Base-by-base conservation (phyloP, 768 basidiomycete genomes). In the button mushroom (Agaricus bisporus) region DNA sequence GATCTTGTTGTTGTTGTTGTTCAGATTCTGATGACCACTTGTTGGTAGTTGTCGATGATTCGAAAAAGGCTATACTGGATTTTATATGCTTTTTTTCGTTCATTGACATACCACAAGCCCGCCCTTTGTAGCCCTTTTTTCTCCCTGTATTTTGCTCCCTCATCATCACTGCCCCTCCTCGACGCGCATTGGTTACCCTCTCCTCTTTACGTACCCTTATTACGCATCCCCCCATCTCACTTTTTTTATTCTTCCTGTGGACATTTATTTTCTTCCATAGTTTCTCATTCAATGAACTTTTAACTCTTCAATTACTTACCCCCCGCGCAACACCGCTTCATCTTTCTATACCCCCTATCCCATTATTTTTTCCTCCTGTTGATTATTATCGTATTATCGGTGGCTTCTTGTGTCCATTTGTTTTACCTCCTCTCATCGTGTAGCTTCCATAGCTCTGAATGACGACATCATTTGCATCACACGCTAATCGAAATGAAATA, bases 91-190 rank as follows among this genome's bases (percentile, higher is more conserved):
- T 48, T 64, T 64, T 57, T 68, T 65, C 66, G 56, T 63, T 64
- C 64, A 66, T 68, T 64, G 68, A 66, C 67, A 63, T 68, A 69
- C 68, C 69, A 66, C 69, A 66, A 57, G 67, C 60, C 64, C 61
- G 57, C 58, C 61, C 61, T 47, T 46, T 54, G 61, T 60, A 56
- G 66, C 64, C 11, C 32, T 32, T 32, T 55, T 64, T 64, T 65
- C 64, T 59, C 61, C 66, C 66, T 69, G 70, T 63, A 70, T 71
- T 71, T 72, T 65, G 71, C 72, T 61, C 71, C 63, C 69, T 61
- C 63, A 66, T 63, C 66, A 37, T 46, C 18, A 15, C 29, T 46
- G 7, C 39, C 46, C 11, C 46, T 36, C 46, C 41, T 32, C 38
- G 46, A 32, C 53, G 46, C 53, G 53, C 53, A 54, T 42, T 48